These are phyloP conservation scores for Lasiodiplodia sp. DNA, from an alignment of 2,329 filamentous ascomycete species.

Conservation along the genomic window DNA sequence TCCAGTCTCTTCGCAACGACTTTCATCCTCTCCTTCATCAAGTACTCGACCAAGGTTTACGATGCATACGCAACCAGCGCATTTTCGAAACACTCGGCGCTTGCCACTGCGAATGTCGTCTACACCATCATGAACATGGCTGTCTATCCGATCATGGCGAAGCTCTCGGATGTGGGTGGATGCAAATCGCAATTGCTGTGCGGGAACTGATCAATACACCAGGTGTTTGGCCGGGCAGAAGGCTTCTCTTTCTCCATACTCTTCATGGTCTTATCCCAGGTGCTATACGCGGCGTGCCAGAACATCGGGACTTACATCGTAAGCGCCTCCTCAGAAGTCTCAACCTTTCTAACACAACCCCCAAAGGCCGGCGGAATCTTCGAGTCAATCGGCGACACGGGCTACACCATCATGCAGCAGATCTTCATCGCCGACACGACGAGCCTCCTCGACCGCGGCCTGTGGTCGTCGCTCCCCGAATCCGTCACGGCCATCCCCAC, in stretches of 20 bases:
- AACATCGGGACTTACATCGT: not conserved
- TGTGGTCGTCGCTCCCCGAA: not conserved
- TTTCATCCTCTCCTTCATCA: not conserved
- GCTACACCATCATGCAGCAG: not conserved
- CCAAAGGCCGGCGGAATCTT: not conserved
- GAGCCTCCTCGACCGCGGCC: not conserved
- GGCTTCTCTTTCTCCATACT: not conserved
- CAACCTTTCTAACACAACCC: not conserved
- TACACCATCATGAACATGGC: slow-evolving; percentile 2
- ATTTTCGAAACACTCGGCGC: not conserved
- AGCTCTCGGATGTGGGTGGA: not conserved
- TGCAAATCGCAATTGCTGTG: not conserved
- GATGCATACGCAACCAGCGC: not conserved
- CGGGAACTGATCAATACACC: not conserved
- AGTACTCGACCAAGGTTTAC: slow-evolving; percentile 1
- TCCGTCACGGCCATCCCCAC: not conserved
- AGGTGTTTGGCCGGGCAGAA: not conserved
- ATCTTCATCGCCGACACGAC: slow-evolving; percentile 1
- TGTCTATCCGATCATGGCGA: not conserved
- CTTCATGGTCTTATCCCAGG: not conserved
- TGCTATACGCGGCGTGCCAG: not conserved
- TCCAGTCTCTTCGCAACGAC: not conserved
- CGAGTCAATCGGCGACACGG: not conserved
- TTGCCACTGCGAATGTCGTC: not conserved
- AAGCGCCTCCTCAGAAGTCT: not conserved